These are phyloP conservation scores for Leishmania guyanensis DNA, from an alignment of 208 protist genomes.

Conservation along the genomic window DNA sequence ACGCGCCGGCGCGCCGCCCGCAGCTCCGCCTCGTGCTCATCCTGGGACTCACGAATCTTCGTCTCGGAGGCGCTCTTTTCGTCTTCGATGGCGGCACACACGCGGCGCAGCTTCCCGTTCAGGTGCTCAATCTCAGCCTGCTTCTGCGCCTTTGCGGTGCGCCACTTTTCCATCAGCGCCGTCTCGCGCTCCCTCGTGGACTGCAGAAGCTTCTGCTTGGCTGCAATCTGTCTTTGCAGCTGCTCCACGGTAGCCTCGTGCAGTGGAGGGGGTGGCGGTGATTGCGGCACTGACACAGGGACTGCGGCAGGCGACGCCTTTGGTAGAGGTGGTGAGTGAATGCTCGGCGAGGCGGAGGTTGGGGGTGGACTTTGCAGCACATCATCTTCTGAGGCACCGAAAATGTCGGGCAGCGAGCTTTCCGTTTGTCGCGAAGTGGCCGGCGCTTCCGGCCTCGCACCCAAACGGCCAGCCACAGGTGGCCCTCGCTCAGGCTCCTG, in stretches of 20 bases:
- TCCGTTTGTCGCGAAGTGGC: constrained; percentile 8
- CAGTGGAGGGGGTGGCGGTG: not conserved
- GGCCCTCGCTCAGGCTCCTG: not conserved
- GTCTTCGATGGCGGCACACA: constrained; percentile 57
- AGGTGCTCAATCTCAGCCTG: constrained; percentile 71
- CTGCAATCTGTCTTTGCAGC: constrained; percentile 57
- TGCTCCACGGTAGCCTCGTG: constrained; percentile 55
- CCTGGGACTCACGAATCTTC: constrained; percentile 50
- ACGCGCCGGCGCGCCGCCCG: constrained; percentile 43
- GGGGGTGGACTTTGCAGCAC: not conserved
- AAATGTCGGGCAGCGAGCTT: constrained; percentile 28
- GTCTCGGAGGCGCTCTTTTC: constrained; percentile 54
- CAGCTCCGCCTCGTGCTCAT: constrained; percentile 53
- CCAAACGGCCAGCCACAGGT: not conserved
- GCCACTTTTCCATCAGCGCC: constrained; percentile 61
- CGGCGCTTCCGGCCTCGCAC: not conserved
- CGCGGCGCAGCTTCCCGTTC: constrained; percentile 49
- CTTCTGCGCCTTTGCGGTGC: constrained; percentile 70
- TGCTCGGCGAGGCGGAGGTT: not conserved
- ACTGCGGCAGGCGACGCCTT: not conserved
- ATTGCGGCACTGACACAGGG: not conserved
- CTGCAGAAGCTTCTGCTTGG: constrained; percentile 61
- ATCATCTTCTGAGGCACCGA: constrained; percentile 13
- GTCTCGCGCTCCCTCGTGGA: constrained; percentile 52
- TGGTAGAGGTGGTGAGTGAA: not conserved